Evolutionary conservation across 176 grass and related monocot species (phyloP).

Genomic region (Oryza coarctata): DNA sequence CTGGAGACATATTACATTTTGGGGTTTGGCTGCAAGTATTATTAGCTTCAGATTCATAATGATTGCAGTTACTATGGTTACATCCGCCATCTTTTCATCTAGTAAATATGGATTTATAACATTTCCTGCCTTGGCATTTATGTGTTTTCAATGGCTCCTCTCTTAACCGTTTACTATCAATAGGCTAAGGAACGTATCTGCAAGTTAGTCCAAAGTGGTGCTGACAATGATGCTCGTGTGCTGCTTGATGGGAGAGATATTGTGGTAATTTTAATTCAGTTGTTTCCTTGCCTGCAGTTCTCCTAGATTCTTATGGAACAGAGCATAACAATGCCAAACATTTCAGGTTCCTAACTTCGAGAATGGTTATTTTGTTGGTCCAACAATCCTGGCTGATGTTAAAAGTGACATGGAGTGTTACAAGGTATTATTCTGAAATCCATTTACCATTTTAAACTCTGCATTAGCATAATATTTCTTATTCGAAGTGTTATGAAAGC

Average conservation of each 20-base stretch:
- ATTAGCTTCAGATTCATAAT: background rate
- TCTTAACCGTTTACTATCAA: slow-evolving; percentile 27
- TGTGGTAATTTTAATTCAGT: slow-evolving; percentile 52
- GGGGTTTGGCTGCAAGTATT: background rate
- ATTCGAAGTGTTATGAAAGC: background rate
- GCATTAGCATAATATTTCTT: background rate
- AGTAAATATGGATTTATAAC: background rate
- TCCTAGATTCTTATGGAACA: slow-evolving; percentile 2
- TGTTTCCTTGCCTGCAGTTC: background rate
- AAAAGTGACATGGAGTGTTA: slow-evolving; percentile 91
- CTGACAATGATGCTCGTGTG: slow-evolving; percentile 66
- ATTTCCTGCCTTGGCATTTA: slow-evolving; percentile 15
- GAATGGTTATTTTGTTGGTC: slow-evolving; percentile 92
- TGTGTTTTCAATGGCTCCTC: slow-evolving; percentile 4
- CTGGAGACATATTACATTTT: background rate
- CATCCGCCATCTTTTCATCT: background rate
- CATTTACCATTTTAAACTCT: background rate
- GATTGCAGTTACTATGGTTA: background rate
- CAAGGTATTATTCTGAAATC: slow-evolving; percentile 44
- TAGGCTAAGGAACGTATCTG: slow-evolving; percentile 95
- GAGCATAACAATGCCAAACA: slow-evolving; percentile 2
- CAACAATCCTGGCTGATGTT: slow-evolving; percentile 86
- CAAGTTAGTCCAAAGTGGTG: slow-evolving; percentile 90
- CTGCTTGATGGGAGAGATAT: slow-evolving; percentile 84
- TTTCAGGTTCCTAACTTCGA: slow-evolving; percentile 70